Conservation (phyloP, 768 basidiomycete species). For the Lactarius indigo region DNA sequence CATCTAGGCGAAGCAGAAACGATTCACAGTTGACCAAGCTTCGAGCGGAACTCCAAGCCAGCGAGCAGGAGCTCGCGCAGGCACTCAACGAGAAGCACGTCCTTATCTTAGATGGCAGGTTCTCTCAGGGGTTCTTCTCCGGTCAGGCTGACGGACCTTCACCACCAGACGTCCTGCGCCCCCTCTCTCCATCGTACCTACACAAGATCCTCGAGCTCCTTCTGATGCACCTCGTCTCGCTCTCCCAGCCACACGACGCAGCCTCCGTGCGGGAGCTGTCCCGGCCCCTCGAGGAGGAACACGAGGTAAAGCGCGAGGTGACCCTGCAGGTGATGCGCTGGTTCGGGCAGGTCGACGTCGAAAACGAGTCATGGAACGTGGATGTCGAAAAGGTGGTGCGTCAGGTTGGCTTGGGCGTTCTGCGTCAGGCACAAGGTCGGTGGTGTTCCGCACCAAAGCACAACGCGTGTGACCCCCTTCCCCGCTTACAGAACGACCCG, state of each 20-base stretch:
- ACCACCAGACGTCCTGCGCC: conserved; percentile 61
- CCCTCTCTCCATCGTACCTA: conserved; percentile 65
- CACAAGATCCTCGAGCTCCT: conserved; percentile 68
- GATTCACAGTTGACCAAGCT: conserved; percentile 59
- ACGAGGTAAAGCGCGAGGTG: conserved; percentile 62
- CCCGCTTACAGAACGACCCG: conserved; percentile 48
- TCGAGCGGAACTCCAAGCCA: conserved; percentile 69
- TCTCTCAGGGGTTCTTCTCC: neutral
- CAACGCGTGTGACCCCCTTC: neutral
- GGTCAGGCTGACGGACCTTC: neutral
- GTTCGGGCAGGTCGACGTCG: conserved; percentile 59
- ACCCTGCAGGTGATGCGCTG: conserved; percentile 72
- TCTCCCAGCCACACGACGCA: conserved; percentile 48
- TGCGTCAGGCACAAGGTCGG: conserved; percentile 57
- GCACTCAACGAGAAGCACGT: conserved; percentile 70
- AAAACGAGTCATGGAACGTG: conserved; percentile 56
- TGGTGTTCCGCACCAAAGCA: neutral
- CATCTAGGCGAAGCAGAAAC: conserved; percentile 34
- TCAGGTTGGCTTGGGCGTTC: conserved; percentile 74
- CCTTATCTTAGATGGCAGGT: conserved; percentile 64
- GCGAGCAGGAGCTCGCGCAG: conserved; percentile 63
- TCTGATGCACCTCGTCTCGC: conserved; percentile 68
- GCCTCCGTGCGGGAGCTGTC: conserved; percentile 59
- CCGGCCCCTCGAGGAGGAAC: conserved; percentile 61
- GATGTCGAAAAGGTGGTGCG: conserved; percentile 57